These are phyloP conservation scores for Cicer yamashitae DNA, from an alignment of 306 rosid species.

Conservation along the genomic window DNA sequence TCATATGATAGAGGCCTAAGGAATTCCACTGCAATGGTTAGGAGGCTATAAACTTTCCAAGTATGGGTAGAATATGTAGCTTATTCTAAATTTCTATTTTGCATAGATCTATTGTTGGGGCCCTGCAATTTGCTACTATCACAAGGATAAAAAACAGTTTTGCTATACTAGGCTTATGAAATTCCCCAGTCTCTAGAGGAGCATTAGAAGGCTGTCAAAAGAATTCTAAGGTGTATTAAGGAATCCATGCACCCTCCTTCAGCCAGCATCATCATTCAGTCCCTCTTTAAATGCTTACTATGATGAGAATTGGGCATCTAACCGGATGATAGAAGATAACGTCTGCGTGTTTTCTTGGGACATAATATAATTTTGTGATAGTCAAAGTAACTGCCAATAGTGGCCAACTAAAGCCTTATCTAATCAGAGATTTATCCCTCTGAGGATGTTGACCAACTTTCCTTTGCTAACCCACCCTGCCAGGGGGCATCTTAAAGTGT, in stretches of 20 bases:
- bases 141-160: background rate
- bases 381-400: background rate
- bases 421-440: background rate
- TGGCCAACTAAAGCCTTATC: conserved; percentile 7
- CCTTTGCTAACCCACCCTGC: background rate
- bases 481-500: background rate
- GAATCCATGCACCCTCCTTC: background rate
- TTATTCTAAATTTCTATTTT: background rate
- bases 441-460: background rate
- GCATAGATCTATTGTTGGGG: background rate
- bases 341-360: background rate
- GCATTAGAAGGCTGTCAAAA: background rate
- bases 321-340: background rate
- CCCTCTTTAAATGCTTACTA: background rate
- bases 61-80: background rate
- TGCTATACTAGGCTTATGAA: background rate
- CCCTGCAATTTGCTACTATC: background rate
- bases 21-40: background rate
- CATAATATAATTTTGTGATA: background rate
- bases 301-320: conserved; percentile 9
- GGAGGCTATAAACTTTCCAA: background rate
- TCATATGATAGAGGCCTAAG: background rate
- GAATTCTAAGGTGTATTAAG: background rate
- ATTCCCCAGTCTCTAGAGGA: background rate
- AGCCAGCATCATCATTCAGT: background rate